These are phyloP conservation scores for Vaccinium macrocarpon DNA, from an alignment of 148 eudicot species.

Conservation along the genomic window DNA sequence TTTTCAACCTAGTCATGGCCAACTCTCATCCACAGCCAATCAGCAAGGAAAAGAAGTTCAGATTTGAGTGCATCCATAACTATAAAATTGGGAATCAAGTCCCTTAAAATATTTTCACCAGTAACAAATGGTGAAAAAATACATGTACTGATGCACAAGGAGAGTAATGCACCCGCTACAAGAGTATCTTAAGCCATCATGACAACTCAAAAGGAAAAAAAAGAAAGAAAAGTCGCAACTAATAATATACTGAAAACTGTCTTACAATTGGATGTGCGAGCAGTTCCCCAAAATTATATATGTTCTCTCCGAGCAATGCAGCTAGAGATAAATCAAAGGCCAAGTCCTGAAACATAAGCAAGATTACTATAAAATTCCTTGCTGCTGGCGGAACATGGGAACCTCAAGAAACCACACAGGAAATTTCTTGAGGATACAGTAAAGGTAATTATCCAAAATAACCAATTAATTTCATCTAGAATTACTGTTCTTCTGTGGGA, in stretches of 20 bases:
- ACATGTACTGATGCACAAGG: not conserved
- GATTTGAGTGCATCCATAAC: not conserved
- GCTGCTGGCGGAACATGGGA: not conserved
- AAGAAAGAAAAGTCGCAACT: not conserved
- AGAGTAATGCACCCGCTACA: not conserved
- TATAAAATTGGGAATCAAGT: slow-evolving; percentile 2
- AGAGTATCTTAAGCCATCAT: not conserved
- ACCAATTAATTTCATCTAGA: not conserved
- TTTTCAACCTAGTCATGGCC: not conserved
- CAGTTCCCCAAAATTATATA: slow-evolving; percentile 96
- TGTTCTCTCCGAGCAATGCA: slow-evolving; percentile 87
- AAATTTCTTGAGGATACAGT: not conserved
- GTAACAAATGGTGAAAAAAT: not conserved
- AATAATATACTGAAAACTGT: not conserved
- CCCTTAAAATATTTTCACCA: not conserved
- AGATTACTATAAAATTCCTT: not conserved
- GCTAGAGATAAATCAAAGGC: slow-evolving; percentile 91
- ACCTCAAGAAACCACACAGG: not conserved
- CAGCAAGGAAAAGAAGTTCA: not conserved
- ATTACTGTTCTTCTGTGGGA: not conserved
- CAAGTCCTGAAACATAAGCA: slow-evolving; percentile 57
- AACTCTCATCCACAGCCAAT: not conserved
- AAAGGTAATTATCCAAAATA: not conserved
- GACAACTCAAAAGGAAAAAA: not conserved
- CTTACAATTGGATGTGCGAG: slow-evolving; percentile 99